A percentile compares a stretch with the other conserved stretches of the same genome.
phyloP scores from a whole-genome alignment of 2,329 filamentous ascomycete genomes.

The Xylariaceae sp. region DNA sequence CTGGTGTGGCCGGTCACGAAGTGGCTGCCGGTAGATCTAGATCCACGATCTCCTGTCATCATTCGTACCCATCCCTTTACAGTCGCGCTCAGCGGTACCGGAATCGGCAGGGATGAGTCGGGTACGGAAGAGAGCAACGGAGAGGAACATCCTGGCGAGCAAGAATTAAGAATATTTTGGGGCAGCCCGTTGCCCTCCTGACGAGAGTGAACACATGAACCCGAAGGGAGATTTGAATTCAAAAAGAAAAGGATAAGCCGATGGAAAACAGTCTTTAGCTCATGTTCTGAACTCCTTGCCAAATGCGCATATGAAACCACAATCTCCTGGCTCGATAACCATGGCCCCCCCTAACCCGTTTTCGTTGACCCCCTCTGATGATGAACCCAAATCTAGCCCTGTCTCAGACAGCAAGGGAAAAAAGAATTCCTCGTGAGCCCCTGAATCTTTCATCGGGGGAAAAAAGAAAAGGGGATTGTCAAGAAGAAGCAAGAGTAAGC shows the following conservation, averaged over 20 bases:
- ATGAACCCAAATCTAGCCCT: conserved; percentile 5
- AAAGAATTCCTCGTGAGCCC: conserved; percentile 3
- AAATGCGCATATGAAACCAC: conserved; percentile 9
- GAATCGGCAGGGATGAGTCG: neutral
- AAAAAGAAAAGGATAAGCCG: neutral
- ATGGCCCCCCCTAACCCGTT: conserved; percentile 2
- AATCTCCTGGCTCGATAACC: conserved; percentile 4
- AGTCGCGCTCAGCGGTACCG: neutral
- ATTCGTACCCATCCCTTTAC: conserved; percentile 1
- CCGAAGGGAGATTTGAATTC: neutral
- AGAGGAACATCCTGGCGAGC: neutral
- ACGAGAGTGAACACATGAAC: neutral
- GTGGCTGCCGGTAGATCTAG: conserved; percentile 6
- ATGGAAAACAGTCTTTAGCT: conserved; percentile 7
- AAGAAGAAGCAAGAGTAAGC: conserved; percentile 1
- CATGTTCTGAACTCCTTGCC: conserved; percentile 17
- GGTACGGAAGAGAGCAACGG: neutral
- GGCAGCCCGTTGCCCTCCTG: neutral
- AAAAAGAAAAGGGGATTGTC: conserved; percentile 4
- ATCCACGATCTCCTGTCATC: conserved; percentile 5
- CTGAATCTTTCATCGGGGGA: neutral
- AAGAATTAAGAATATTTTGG: neutral
- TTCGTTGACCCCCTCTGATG: conserved; percentile 1
- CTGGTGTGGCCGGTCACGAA: conserved; percentile 4
- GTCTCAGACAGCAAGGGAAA: conserved; percentile 1